Conservation (phyloP, 2,329 filamentous ascomycete genomes). For the Teratosphaeria destructans region DNA sequence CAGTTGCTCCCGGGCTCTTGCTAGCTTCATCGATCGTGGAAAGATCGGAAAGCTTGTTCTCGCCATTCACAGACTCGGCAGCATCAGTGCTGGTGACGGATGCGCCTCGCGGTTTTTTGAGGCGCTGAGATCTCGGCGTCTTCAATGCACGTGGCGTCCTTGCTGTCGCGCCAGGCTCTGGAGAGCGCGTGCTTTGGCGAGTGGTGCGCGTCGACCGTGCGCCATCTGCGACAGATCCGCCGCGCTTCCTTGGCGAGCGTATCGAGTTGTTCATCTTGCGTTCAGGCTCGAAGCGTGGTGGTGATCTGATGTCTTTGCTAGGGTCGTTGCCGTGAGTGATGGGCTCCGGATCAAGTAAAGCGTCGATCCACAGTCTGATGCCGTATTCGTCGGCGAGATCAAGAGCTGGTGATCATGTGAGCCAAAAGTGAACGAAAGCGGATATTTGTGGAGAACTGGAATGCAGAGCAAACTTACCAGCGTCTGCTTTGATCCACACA, state of each 20-base stretch:
- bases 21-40: background rate
- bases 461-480: background rate
- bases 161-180: constrained; percentile 42
- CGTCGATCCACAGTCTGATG: constrained; percentile 77
- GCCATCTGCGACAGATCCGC: constrained; percentile 3
- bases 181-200: constrained; percentile 49
- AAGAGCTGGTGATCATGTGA: constrained; percentile 49
- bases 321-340: constrained; percentile 55
- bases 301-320: constrained; percentile 61
- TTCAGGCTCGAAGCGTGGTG: constrained; percentile 57
- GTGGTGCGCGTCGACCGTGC: constrained; percentile 27
- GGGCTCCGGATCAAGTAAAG: constrained; percentile 79
- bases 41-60: background rate
- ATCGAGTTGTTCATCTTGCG: constrained; percentile 16
- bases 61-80: constrained; percentile 12
- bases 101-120: constrained; percentile 22
- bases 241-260: constrained; percentile 13
- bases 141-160: constrained; percentile 37
- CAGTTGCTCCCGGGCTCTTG: background rate
- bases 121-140: constrained; percentile 46
- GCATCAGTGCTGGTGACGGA: constrained; percentile 16
- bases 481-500: constrained; percentile 1
- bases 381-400: constrained; percentile 76
- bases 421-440: background rate
- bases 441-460: background rate